phyloP scores from a whole-genome alignment of 306 rosid genomes.

The Bauhinia variegata region DNA sequence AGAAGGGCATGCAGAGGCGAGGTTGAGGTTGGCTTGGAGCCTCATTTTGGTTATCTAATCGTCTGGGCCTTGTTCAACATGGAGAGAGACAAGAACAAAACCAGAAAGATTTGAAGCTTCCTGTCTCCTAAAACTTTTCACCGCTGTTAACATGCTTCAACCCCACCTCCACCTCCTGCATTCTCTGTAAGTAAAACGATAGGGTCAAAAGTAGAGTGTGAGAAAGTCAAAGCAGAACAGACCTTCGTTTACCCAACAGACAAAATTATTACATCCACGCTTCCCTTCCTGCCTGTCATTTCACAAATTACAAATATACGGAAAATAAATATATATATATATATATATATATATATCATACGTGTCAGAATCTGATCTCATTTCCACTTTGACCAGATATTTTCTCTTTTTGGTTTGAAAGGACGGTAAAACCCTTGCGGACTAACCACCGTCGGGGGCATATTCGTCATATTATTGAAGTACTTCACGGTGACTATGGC shows the following conservation, averaged over 20 bases:
- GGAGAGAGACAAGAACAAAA: neutral
- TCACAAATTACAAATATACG: neutral
- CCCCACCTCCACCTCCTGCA: no score
- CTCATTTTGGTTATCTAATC: no score
- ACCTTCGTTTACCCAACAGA: constrained; percentile 38
- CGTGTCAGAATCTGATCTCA: constrained; percentile 36
- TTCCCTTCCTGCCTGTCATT: neutral
- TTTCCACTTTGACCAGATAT: constrained; percentile 34
- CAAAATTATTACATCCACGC: constrained; percentile 64
- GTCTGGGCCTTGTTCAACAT: no score
- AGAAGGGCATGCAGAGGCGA: no score
- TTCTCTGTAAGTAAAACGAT: no score
- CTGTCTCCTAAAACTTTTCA: neutral
- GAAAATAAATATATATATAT: neutral
- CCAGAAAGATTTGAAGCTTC: constrained; percentile 24
- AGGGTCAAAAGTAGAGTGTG: no score
- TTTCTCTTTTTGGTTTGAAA: neutral
- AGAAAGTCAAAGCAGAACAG: constrained; percentile 36
- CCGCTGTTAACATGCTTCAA: no score
- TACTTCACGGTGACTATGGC: neutral
- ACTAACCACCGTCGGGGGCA: constrained; percentile 35
- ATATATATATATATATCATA: no score
- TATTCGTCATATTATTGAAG: constrained; percentile 1
- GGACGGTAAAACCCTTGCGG: constrained; percentile 39
- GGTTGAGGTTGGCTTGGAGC: neutral